phyloP scores from a whole-genome alignment of 306 rosid species.

The Acacia confusa region DNA sequence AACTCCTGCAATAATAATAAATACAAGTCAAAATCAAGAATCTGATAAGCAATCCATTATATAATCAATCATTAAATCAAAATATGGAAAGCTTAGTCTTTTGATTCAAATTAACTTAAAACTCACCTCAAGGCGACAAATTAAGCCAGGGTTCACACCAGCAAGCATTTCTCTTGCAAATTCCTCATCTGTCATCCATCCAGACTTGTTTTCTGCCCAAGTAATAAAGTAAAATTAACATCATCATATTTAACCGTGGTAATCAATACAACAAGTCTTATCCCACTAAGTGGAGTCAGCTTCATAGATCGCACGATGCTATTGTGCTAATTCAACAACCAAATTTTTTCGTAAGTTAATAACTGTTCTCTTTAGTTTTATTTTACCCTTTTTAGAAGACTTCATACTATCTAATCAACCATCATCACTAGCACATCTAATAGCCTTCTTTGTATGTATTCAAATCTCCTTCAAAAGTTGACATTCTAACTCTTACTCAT shows the following conservation, averaged over 20 bases:
- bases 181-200: neutral
- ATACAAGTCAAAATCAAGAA: neutral
- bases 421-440: no score
- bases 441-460: no score
- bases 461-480: no score
- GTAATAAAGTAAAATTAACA: neutral
- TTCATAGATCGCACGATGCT: no score
- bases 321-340: no score
- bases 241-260: neutral
- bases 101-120: neutral
- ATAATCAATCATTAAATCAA: neutral
- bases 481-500: no score
- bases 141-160: neutral
- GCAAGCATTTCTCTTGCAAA: constrained; percentile 10
- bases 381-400: no score
- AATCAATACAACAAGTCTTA: neutral
- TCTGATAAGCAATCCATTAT: neutral
- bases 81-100: neutral
- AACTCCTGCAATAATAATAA: constrained; percentile 42
- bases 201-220: neutral
- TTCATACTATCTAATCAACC: no score
- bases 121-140: neutral
- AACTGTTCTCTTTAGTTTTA: no score
- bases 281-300: no score
- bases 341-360: no score